A percentile compares a stretch with the other conserved stretches of the same genome.
These are phyloP conservation scores for Pyracantha coccinea DNA, from an alignment of 331 rosid genomes.

Conservation along the genomic window DNA sequence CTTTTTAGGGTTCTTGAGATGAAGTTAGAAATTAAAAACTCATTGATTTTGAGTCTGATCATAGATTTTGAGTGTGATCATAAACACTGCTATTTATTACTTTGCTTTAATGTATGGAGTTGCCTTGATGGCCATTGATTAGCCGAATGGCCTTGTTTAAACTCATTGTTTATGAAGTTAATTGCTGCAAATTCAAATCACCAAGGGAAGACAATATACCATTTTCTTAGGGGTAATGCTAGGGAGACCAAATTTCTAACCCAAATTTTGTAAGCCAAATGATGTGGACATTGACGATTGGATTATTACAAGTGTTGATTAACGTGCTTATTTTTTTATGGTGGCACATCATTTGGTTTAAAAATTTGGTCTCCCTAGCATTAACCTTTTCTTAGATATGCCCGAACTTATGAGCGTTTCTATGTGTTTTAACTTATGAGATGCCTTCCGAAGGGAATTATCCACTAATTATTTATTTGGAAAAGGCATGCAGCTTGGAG, in stretches of 20 bases:
- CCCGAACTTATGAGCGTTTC: neutral
- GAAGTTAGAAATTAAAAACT: neutral
- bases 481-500: constrained; percentile 54
- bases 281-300: no score
- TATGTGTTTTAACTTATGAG: neutral
- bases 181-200: neutral
- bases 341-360: no score
- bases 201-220: neutral
- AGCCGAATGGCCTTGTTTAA: neutral
- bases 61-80: neutral
- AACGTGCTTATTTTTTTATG: no score
- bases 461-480: constrained; percentile 21
- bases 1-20: neutral
- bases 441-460: neutral
- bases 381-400: neutral
- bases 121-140: neutral
- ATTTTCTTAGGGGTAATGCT: neutral
- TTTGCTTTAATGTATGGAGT: neutral
- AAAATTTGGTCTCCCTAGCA: neutral
- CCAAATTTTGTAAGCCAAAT: neutral
- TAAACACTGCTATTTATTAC: neutral
- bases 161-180: neutral
- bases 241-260: neutral
- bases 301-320: no score
- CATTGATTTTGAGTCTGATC: neutral